Conservation (phyloP, 805 yeast genomes). For the Candida sanyiensis region DNA sequence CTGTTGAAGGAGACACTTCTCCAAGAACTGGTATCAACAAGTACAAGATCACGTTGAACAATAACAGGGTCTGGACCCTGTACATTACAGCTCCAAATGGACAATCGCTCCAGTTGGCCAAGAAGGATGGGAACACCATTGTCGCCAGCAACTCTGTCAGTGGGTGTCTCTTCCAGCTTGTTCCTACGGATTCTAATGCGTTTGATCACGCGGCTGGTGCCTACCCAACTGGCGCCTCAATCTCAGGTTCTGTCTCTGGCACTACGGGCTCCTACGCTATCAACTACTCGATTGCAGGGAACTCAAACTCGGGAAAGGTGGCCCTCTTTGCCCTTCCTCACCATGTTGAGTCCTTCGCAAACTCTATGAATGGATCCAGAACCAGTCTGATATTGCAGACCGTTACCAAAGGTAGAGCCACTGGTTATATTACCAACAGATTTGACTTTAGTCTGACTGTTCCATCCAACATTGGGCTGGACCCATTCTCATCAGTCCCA, state of each 20-base stretch:
- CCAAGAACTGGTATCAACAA: slow-evolving; percentile 42
- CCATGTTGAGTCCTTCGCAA: slow-evolving; percentile 42
- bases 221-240: slow-evolving; percentile 44
- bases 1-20: slow-evolving; percentile 35
- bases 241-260: slow-evolving; percentile 38
- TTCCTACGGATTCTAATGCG: slow-evolving; percentile 40
- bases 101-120: slow-evolving; percentile 28
- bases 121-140: slow-evolving; percentile 33
- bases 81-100: slow-evolving; percentile 47
- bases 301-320: slow-evolving; percentile 37
- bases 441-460: slow-evolving; percentile 39
- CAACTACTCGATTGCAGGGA: slow-evolving; percentile 39
- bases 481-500: slow-evolving; percentile 34
- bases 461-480: slow-evolving; percentile 41
- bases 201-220: slow-evolving; percentile 63
- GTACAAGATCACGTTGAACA: slow-evolving; percentile 48
- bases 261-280: slow-evolving; percentile 38
- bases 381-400: slow-evolving; percentile 40
- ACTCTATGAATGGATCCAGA: slow-evolving; percentile 24
- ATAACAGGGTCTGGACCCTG: slow-evolving; percentile 59
- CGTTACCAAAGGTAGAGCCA: slow-evolving; percentile 43
- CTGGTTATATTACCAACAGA: slow-evolving; percentile 37
- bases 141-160: slow-evolving; percentile 38
- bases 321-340: slow-evolving; percentile 67
- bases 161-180: slow-evolving; percentile 55